Evolutionary conservation across 1,284 basidiomycete genomes (phyloP), one percentile per base, ranked within the genome.

Genomic region (Testicularia cyperi): DNA sequence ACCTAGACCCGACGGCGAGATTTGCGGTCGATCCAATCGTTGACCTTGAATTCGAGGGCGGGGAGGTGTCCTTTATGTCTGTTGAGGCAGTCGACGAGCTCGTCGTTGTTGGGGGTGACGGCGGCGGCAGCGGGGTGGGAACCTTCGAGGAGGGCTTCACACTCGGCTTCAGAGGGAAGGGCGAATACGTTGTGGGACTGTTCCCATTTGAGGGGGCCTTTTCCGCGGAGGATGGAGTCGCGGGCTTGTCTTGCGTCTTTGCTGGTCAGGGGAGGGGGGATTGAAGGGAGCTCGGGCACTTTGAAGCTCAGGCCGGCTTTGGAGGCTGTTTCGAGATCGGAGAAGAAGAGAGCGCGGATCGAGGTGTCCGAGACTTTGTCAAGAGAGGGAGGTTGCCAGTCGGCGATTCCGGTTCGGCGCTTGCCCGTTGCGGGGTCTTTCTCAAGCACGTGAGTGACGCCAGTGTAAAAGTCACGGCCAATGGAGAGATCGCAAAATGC

Each of bases 401-500:
- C 29, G 0, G 74, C 68, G 4, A 49, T 29, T 9, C 71, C 72
- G 5, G 54, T 48, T 8, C 64, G 23, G 21, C 72, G 61, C 51
- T 75, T 72, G 24, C 71, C 71, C 13, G 71, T 74, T 6, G 30
- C 38, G 0, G 74, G 74, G 29, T 76, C 72, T 28, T 67, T 66
- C 14, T 52, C 54, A 10, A 76, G 52, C 5, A 65, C 62, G 44
- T 69, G 65, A 8, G 56, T 63, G 0, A 76, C 74, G 18, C 74
- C 74, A 15, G 44, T 64, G 56, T 72, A 63, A 29, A 76, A 76
- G 80, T 81, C 51, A 10, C 71, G 46, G 9, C 72, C 72, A 20
- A 71, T 34, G n/a, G 54, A 44, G 16, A 75, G 43, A 38, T 75
- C 74, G 46, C 70, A 75, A 33, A 76, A 73, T n/a, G 64, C 69